Base-by-base conservation (phyloP, 441 rosid species). In the Gossypium davidsonii region DNA sequence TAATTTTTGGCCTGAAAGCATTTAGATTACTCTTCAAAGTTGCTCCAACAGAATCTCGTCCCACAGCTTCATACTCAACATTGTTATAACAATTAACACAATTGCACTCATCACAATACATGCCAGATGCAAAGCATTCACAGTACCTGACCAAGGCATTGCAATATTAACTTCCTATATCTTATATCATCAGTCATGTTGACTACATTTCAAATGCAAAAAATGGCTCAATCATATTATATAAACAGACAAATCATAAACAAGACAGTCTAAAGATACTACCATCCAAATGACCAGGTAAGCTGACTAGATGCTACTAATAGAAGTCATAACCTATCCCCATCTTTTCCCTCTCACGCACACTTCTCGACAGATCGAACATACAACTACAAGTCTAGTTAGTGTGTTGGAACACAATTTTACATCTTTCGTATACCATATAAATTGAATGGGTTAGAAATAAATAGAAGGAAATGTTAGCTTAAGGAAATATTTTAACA, bases 81-180 rank as follows among this genome's bases (percentile, higher is more conserved):
- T 91, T 95, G 81, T 95, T 95, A 69, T 76, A 82, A 72, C 98
- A 95, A 74, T 90, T 88, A 60, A 71, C 49, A 80, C 95, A 93
- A 79, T 91, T 93, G 87, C 99, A 95, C 46, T 92, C 97, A 51
- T 93, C 88, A 75, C 98, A 93, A 71, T 91, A 83, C 34, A 84
- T 78, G 75, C 97, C 99, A 64, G 96, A 83, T 55, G 98, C 90
- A 85, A 93, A 95, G 82, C 98, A 95, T 69, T 95, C 98, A 57
- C 98, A 93, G 59, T 95, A 93, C 90, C 98, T 95, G 82, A 64
- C 56, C 48, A 83, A 70, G 51, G 73, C 42, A 83, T 44, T 49
- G 18, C 65, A 72, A 15, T n/a, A 74, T 53, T 72, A 48, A 73
- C 55, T 78, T 23, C 39, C 34, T 59, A 70, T 23, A 67, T 71